These are phyloP conservation scores for Tieghemostelium lacteum DNA, from an alignment of 78 protist genomes.

Conservation along the genomic window DNA sequence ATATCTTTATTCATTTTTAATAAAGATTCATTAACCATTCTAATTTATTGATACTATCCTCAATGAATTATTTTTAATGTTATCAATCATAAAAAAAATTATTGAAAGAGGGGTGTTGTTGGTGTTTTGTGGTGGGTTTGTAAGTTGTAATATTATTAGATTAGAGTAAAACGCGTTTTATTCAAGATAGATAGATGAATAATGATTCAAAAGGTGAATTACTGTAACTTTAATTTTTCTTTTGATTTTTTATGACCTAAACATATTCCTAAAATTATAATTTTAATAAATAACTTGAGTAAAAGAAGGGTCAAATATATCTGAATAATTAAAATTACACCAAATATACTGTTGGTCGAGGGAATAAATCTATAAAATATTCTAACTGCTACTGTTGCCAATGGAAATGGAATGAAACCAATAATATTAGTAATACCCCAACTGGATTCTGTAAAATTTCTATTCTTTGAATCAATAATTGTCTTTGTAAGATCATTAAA, in stretches of 20 bases:
- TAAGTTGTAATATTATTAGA: too few species aligned
- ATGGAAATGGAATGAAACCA: conserved; percentile 84
- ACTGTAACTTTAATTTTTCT: too few species aligned
- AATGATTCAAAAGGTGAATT: too few species aligned
- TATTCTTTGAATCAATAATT: conserved; percentile 31
- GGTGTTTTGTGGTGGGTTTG: too few species aligned
- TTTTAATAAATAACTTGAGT: conserved; percentile 49
- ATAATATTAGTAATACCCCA: conserved; percentile 62
- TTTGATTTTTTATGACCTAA: conserved; percentile 9
- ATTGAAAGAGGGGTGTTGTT: too few species aligned
- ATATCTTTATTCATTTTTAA: too few species aligned
- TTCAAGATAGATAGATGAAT: too few species aligned
- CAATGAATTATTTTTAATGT: too few species aligned
- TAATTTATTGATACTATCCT: too few species aligned
- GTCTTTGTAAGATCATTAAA: neutral
- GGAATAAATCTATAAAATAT: conserved; percentile 32
- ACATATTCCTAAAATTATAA: conserved; percentile 41
- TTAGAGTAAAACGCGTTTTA: too few species aligned
- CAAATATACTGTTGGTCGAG: neutral
- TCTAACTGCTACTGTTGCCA: conserved; percentile 49
- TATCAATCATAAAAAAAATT: too few species aligned
- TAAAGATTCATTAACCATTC: too few species aligned
- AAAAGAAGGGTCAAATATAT: conserved; percentile 36
- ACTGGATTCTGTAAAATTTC: conserved; percentile 43
- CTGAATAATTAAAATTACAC: conserved; percentile 3